These are phyloP conservation scores for Aeschynomene evenia DNA, from an alignment of 306 rosid species.

Conservation along the genomic window DNA sequence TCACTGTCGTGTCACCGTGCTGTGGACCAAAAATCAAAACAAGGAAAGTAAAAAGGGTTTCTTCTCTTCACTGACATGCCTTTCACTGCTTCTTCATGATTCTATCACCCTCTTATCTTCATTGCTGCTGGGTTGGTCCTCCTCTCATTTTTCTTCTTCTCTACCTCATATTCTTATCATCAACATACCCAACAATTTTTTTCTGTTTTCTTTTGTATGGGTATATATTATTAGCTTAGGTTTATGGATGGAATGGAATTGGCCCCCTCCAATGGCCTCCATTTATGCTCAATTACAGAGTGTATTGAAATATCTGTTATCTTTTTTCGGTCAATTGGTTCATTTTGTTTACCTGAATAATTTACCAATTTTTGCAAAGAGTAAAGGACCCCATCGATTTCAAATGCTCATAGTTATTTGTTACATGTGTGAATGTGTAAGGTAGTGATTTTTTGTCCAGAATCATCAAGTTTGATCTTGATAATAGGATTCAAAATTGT, in stretches of 20 bases:
- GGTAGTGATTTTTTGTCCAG: not conserved
- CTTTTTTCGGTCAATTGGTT: not conserved
- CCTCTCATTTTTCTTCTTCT: not conserved
- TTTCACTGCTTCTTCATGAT: constrained; percentile 4
- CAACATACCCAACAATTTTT: not conserved
- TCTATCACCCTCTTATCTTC: constrained; percentile 11
- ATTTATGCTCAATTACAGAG: not conserved
- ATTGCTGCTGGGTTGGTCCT: constrained; percentile 20
- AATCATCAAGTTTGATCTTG: not conserved
- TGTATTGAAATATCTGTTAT: not conserved
- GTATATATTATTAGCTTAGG: not conserved
- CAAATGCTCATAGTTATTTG: constrained; percentile 3
- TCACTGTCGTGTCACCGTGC: not conserved
- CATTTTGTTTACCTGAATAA: not conserved
- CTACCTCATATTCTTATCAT: not conserved
- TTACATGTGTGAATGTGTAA: not conserved
- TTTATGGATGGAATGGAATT: not conserved
- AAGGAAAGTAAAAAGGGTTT: not conserved
- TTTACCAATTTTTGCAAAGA: not conserved
- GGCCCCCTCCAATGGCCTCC: not conserved
- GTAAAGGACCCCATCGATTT: not conserved
- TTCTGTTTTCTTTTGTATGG: too few species aligned
- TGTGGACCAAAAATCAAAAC: not conserved
- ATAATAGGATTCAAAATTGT: not conserved
- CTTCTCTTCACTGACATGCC: not conserved